Percentiles rank a stretch among this genome's conserved stretches.
Conservation (phyloP, 2,329 filamentous ascomycete genomes). For the Metarhizium guizhouense region DNA sequence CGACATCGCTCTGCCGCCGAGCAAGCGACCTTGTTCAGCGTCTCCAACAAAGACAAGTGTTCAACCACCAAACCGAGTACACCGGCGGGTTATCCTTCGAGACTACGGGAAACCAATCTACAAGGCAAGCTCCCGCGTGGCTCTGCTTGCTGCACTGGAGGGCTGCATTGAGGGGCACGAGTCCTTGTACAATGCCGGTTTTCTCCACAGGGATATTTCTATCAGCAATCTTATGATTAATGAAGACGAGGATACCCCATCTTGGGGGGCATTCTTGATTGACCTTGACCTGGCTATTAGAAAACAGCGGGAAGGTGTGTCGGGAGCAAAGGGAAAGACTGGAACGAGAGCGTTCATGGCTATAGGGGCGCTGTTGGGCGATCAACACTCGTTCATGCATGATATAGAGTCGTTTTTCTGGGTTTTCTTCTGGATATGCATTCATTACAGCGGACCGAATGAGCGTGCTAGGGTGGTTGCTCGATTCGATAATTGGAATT, state of each 20-base stretch:
- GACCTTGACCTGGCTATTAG: background rate
- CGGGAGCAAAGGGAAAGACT: background rate
- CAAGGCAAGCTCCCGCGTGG: constrained; percentile 24
- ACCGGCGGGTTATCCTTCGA: constrained; percentile 29
- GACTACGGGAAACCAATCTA: constrained; percentile 34
- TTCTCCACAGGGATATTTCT: constrained; percentile 32
- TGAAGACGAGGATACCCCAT: constrained; percentile 11
- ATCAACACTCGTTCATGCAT: background rate
- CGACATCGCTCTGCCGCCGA: constrained; percentile 14
- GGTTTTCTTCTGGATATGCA: constrained; percentile 14
- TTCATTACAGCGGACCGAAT: constrained; percentile 24
- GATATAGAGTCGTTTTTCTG: background rate
- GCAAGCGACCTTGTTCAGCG: constrained; percentile 21
- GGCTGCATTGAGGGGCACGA: constrained; percentile 25
- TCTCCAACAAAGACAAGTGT: constrained; percentile 17
- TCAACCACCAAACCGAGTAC: constrained; percentile 23
- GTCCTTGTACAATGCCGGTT: constrained; percentile 19
- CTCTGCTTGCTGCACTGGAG: constrained; percentile 24
- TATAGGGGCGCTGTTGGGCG: background rate
- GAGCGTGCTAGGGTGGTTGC: constrained; percentile 11
- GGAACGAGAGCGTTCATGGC: background rate
- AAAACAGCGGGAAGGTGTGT: background rate
- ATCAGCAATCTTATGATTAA: constrained; percentile 29
- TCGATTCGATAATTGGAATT: constrained; percentile 28
- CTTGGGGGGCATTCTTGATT: constrained; percentile 12